Conservation (phyloP, 495 filamentous ascomycete genomes). For the Penicillium crystallinum region DNA sequence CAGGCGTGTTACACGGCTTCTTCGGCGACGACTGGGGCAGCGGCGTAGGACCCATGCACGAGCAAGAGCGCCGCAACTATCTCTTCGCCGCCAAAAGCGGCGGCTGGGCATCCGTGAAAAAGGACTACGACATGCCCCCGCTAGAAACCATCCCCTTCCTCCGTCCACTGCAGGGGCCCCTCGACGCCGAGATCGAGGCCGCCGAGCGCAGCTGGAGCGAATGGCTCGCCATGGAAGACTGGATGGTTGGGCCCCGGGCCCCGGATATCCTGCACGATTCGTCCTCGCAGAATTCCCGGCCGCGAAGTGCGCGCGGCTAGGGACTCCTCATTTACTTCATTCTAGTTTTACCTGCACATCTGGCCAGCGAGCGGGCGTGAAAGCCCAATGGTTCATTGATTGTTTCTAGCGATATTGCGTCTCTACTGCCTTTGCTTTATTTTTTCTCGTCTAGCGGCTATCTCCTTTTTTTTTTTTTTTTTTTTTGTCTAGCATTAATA, state of each 20-base stretch:
- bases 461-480: not conserved
- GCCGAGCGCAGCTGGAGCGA: slow-evolving; percentile 81
- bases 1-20: slow-evolving; percentile 82
- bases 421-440: not conserved
- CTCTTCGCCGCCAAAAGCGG: slow-evolving; percentile 91
- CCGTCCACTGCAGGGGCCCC: slow-evolving; percentile 66
- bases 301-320: slow-evolving; percentile 31
- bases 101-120: slow-evolving; percentile 81
- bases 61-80: slow-evolving; percentile 89
- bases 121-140: slow-evolving; percentile 77
- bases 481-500: slow-evolving; percentile 10
- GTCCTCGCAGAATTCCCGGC: slow-evolving; percentile 35
- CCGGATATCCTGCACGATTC: slow-evolving; percentile 44
- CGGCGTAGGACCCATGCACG: slow-evolving; percentile 77
- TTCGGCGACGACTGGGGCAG: slow-evolving; percentile 87
- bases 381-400: slow-evolving; percentile 1
- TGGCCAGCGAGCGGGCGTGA: slow-evolving; percentile 15
- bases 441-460: slow-evolving; percentile 14
- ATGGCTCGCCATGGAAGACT: slow-evolving; percentile 92
- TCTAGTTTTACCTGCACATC: not conserved
- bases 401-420: not conserved
- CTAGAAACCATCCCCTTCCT: slow-evolving; percentile 84
- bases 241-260: slow-evolving; percentile 75
- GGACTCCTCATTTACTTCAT: not conserved
- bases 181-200: slow-evolving; percentile 72